Conservation (phyloP, 768 basidiomycete genomes). For the Calocera cornea region DNA sequence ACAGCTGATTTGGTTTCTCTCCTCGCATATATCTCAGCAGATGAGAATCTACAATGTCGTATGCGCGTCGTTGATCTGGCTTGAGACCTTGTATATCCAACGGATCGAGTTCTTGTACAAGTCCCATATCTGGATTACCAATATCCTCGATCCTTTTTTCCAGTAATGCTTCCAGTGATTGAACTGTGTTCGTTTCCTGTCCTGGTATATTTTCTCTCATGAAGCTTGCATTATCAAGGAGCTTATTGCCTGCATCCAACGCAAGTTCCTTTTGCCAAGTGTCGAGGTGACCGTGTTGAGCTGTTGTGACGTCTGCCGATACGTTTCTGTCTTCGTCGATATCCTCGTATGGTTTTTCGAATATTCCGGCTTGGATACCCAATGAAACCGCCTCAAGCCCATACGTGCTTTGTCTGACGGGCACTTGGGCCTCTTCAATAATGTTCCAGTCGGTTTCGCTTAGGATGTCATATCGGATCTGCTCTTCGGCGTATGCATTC, state of each 20-base stretch:
- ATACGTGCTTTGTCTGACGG: background rate
- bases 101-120: no score
- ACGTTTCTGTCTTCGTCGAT: background rate
- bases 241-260: background rate
- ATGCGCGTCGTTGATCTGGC: constrained; percentile 25
- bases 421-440: background rate
- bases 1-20: constrained; percentile 21
- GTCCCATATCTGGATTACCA: no score
- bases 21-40: constrained; percentile 16
- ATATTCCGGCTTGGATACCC: background rate
- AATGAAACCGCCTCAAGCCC: background rate
- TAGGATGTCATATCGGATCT: background rate
- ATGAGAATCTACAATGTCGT: constrained; percentile 27
- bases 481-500: no score
- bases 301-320: background rate
- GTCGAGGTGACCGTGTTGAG: background rate
- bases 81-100: constrained; percentile 16
- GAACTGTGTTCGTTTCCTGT: background rate
- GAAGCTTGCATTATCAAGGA: background rate
- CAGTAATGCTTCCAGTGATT: no score
- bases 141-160: no score
- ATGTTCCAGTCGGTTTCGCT: background rate
- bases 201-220: background rate
- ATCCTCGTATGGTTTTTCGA: background rate
- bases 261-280: background rate